A percentile compares a stretch with the other conserved stretches of the same genome.
Conservation (phyloP, 2,329 filamentous ascomycete genomes). For the Talaromyces sp. region DNA sequence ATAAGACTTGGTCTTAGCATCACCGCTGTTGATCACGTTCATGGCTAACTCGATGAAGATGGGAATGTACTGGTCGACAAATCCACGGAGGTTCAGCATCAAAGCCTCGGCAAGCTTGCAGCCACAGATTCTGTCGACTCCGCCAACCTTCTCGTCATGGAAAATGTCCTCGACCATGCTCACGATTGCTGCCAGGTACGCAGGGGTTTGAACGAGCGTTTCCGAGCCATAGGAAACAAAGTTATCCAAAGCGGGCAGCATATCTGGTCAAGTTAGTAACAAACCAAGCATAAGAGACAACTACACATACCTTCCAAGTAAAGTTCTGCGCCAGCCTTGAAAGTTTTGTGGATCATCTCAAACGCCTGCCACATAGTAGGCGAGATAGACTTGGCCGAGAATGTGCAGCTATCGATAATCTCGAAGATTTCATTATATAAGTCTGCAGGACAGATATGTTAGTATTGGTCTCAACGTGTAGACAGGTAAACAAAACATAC, state of each 20-base stretch:
- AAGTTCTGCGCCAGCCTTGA: conserved; percentile 93
- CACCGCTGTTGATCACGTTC: conserved; percentile 64
- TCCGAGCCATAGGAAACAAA: conserved; percentile 89
- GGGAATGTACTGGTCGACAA: conserved; percentile 80
- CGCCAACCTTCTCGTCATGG: conserved; percentile 81
- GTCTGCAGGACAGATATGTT: conserved; percentile 45
- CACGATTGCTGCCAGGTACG: conserved; percentile 81
- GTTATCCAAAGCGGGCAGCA: conserved; percentile 96
- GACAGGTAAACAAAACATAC: conserved; percentile 34
- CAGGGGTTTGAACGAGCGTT: conserved; percentile 72
- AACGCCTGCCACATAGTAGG: conserved; percentile 98
- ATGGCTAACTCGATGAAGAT: conserved; percentile 89
- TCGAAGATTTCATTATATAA: conserved; percentile 98
- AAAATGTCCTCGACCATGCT: conserved; percentile 97
- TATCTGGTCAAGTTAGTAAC: conserved; percentile 51
- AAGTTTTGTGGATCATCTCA: conserved; percentile 91
- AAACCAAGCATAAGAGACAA: background rate
- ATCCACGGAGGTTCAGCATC: conserved; percentile 87
- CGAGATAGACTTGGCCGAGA: conserved; percentile 92
- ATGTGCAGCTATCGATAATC: conserved; percentile 98
- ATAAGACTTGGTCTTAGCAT: conserved; percentile 86
- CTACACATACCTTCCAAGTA: conserved; percentile 65
- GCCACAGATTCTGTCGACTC: conserved; percentile 90
- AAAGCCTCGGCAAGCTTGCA: conserved; percentile 96
- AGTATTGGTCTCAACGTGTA: background rate